phyloP scores from a whole-genome alignment of 176 grass and related monocot genomes.

The Metroxylon sagu region DNA sequence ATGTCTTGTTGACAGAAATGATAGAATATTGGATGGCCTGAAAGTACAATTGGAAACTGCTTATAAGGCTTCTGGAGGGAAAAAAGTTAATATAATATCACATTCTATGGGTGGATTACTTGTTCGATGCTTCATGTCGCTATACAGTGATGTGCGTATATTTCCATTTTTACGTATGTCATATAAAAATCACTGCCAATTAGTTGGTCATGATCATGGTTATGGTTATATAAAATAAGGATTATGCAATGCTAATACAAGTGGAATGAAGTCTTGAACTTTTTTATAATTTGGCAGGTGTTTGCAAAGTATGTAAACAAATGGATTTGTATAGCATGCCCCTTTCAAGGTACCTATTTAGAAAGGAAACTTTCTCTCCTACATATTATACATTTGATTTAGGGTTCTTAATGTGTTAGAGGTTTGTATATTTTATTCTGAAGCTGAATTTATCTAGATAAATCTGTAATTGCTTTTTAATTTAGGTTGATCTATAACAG shows the following conservation, averaged over 20 bases:
- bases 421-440: too few relatives aligned
- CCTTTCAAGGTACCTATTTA: slow-evolving; percentile 76
- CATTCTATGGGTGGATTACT: slow-evolving; percentile 99
- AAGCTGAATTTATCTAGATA: too few relatives aligned
- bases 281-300: slow-evolving; percentile 29
- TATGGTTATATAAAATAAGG: too few relatives aligned
- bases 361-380: too few relatives aligned
- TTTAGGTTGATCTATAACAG: slow-evolving; percentile 19
- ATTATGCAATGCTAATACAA: too few relatives aligned
- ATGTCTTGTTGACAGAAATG: slow-evolving; percentile 55
- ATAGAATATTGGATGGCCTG: slow-evolving; percentile 68
- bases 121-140: slow-evolving; percentile 71
- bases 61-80: slow-evolving; percentile 72
- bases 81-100: slow-evolving; percentile 84
- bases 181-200: too few relatives aligned
- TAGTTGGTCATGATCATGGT: too few relatives aligned
- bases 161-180: not conserved
- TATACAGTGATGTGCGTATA: slow-evolving; percentile 68
- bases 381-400: too few relatives aligned
- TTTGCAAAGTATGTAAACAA: slow-evolving; percentile 81
- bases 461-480: not conserved
- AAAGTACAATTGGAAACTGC: slow-evolving; percentile 80
- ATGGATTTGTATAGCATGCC: slow-evolving; percentile 97
- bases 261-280: too few relatives aligned
- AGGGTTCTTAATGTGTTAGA: too few relatives aligned